Conservation (phyloP, 495 filamentous ascomycete genomes). For the Tuber borchii region DNA sequence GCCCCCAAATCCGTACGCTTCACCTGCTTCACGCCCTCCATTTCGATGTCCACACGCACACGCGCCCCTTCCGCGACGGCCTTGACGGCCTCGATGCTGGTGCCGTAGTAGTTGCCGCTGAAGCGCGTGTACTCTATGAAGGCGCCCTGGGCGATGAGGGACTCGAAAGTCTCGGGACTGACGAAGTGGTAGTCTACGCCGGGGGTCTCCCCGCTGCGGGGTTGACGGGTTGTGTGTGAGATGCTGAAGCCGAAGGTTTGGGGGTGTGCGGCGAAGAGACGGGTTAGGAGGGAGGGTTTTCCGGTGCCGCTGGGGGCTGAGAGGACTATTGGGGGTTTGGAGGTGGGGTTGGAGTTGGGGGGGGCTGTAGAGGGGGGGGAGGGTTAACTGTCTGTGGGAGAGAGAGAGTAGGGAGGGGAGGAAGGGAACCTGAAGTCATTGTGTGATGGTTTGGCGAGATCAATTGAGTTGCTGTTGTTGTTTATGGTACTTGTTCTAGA, state of each 20-base stretch:
- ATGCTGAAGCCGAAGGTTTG: constrained; percentile 75
- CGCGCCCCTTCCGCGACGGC: constrained; percentile 62
- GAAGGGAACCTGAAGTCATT: constrained; percentile 21
- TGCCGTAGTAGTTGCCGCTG: constrained; percentile 81
- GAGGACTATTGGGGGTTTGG: constrained; percentile 65
- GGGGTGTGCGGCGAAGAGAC: constrained; percentile 64
- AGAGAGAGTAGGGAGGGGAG: not conserved
- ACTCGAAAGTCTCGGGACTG: constrained; percentile 60
- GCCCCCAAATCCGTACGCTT: constrained; percentile 67
- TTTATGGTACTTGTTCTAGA: too few species aligned
- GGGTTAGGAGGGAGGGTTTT: constrained; percentile 77
- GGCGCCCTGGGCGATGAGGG: constrained; percentile 59
- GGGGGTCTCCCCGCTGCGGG: constrained; percentile 67
- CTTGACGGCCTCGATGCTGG: constrained; percentile 66
- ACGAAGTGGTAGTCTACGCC: constrained; percentile 80
- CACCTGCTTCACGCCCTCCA: constrained; percentile 85
- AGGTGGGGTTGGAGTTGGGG: not conserved
- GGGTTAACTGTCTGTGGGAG: not conserved
- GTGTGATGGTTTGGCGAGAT: not conserved
- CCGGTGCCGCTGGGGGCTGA: constrained; percentile 81
- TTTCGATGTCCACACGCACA: constrained; percentile 77
- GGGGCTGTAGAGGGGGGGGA: not conserved
- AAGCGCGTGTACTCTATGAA: constrained; percentile 90
- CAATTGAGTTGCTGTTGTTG: not conserved
- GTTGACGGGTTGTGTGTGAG: constrained; percentile 79